Evolutionary conservation across 2,329 filamentous ascomycete genomes (phyloP).

Genomic region (Thermomyces lanuginosus): DNA sequence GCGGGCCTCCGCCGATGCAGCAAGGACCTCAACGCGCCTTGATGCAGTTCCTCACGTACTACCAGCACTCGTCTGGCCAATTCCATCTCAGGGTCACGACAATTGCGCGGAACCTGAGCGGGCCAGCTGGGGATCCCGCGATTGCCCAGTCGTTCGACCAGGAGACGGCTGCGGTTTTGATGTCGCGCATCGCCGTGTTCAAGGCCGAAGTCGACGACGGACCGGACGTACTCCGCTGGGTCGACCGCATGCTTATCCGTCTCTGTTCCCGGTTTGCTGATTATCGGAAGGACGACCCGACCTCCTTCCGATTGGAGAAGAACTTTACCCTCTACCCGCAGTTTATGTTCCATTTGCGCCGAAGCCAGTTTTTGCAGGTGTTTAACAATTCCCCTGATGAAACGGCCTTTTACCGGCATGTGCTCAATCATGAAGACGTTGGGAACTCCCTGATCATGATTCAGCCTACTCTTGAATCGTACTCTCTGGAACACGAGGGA

Average conservation of each 20-base stretch:
- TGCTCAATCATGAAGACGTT: conserved; percentile 92
- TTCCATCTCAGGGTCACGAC: conserved; percentile 95
- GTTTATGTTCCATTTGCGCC: conserved; percentile 97
- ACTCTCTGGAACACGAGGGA: conserved; percentile 90
- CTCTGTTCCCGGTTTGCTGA: conserved; percentile 94
- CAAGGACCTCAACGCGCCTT: conserved; percentile 81
- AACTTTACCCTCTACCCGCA: conserved; percentile 98
- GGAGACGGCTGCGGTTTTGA: conserved; percentile 89
- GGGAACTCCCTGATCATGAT: conserved; percentile 98
- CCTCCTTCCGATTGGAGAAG: conserved; percentile 91
- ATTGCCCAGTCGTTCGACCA: conserved; percentile 97
- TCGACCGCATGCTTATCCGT: conserved; percentile 94
- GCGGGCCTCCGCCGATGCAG: conserved; percentile 68
- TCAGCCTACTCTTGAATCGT: conserved; percentile 90
- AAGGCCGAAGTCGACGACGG: conserved; percentile 97
- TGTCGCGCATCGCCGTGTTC: conserved; percentile 98
- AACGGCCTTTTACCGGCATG: conserved; percentile 96
- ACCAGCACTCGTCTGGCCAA: conserved; percentile 90
- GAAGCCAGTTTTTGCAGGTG: conserved; percentile 94
- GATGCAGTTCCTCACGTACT: conserved; percentile 97
- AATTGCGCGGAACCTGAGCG: conserved; percentile 75
- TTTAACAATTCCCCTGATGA: conserved; percentile 99
- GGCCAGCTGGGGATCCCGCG: conserved; percentile 82
- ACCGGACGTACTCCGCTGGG: conserved; percentile 95
- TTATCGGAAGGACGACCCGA: conserved; percentile 94